Evolutionary conservation across 805 yeast genomes (phyloP), one percentile per base, ranked within the genome.

Genomic region (Lipomyces yamanashiensis): DNA sequence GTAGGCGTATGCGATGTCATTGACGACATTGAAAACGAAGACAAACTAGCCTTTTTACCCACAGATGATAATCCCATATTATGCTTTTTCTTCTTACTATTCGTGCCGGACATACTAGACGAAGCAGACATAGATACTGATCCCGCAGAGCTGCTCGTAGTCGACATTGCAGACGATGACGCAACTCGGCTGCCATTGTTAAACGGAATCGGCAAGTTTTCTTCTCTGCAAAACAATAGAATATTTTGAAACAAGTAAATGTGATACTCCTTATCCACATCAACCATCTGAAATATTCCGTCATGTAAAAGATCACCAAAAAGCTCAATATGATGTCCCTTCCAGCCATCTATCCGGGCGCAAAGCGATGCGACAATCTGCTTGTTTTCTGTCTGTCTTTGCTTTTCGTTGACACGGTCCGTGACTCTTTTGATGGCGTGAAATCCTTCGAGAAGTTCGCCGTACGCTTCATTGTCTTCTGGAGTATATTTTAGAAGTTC

Each of bases 381-480:
- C 59, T 86, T 83, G 75, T 95, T 95, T 74, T 95, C 99, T 1
- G 95, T 87, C 68, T 89, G 82, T 76, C 99, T 84, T 78, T 92
- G 97, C 19, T 96, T 90, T 75, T 95, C 99, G 77, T 95, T 95
- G 41, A 95, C 93, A 69, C 85, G 86, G 69, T 85, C 83, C 21
- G 97, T 96, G 71, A 93, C 92, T 67, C 87, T 92, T 71, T 87
- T 90, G 73, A 93, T 85, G 23, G 91, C 85, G 37, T 84, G 84
- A 59, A 85, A 79, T 1, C 97, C 97, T 59, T 82, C 75, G 34
- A 83, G 78, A 37, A 93, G 79, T 74, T 93, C 98, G 64, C 82
- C 84, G 71, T 84, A 85, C 64, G 79, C 79, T 8, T 84, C 82
- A 79, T 82, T 79, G 17, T 76, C 73, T 13, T 74, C 73, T 43